Conservation (phyloP, 2,329 filamentous ascomycete species). For the Malbranchea zuffiana region DNA sequence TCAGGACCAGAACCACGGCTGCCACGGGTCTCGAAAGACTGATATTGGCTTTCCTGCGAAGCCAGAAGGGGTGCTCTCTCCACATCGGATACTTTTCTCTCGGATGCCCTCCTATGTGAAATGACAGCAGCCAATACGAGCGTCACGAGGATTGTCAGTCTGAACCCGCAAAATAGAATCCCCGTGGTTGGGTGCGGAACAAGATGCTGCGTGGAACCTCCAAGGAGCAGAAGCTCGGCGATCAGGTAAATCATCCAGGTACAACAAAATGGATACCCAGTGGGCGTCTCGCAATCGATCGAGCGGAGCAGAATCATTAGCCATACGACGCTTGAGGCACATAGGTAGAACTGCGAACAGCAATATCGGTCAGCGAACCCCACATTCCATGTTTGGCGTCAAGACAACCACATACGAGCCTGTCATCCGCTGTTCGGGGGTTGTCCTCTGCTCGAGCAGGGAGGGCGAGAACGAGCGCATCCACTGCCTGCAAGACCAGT, state of each 20-base stretch:
- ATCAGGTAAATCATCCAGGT: constrained; percentile 49
- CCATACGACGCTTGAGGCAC: no score
- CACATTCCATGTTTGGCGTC: no score
- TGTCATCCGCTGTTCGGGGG: no score
- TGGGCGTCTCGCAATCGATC: no score
- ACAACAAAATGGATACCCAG: constrained; percentile 54
- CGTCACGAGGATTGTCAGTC: constrained; percentile 12
- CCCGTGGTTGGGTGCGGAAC: constrained; percentile 17
- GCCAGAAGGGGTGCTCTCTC: constrained; percentile 16
- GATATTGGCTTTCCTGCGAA: neutral
- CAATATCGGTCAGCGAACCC: no score
- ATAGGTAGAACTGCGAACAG: no score
- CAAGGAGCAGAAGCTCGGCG: constrained; percentile 43
- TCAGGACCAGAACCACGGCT: constrained; percentile 1
- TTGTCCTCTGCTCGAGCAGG: no score
- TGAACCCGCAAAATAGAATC: constrained; percentile 14
- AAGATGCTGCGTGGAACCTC: constrained; percentile 27
- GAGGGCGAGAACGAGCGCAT: no score
- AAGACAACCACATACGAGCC: no score
- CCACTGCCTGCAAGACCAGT: no score
- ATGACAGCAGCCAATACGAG: constrained; percentile 13
- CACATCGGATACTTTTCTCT: constrained; percentile 11
- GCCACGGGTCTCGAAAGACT: neutral
- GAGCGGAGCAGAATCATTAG: no score
- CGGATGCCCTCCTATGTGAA: constrained; percentile 4